Percentiles rank a stretch among this genome's conserved stretches.
Conservation (phyloP, 2,329 filamentous ascomycete genomes). For the Fusarium sacchari region DNA sequence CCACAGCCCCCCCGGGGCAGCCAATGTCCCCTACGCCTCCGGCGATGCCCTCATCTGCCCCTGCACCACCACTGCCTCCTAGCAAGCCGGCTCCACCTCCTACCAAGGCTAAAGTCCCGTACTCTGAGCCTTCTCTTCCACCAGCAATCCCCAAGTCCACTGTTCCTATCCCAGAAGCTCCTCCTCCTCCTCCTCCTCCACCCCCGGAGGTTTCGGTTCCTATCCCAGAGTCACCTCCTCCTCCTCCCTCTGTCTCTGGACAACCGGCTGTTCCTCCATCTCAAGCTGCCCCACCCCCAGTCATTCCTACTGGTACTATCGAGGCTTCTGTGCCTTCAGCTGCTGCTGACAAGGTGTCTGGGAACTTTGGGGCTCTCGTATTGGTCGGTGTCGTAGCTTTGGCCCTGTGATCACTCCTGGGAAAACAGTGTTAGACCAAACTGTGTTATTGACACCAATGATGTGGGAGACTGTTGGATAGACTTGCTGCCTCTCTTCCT, state of each 20-base stretch:
- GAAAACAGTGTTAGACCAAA: not conserved
- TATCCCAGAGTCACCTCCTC: not conserved
- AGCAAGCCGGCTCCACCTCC: not conserved
- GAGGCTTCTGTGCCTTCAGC: constrained; percentile 47
- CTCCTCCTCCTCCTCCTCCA: not conserved
- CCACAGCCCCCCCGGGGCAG: not conserved
- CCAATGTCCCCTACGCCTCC: not conserved
- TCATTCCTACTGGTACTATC: constrained; percentile 5
- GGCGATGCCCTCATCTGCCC: not conserved
- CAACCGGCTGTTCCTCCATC: constrained; percentile 1
- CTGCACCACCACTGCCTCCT: not conserved
- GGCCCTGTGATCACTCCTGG: constrained; percentile 44
- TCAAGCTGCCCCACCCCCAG: constrained; percentile 12
- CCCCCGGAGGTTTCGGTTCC: not conserved
- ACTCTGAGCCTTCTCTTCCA: not conserved
- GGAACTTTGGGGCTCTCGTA: constrained; percentile 51
- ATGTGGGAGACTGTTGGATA: not conserved
- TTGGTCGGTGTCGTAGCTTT: constrained; percentile 53
- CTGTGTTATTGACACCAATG: not conserved
- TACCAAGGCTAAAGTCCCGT: not conserved
- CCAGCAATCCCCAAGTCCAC: not conserved
- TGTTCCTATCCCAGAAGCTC: not conserved
- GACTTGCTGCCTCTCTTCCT: not conserved
- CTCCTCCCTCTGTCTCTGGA: not conserved
- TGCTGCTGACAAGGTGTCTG: constrained; percentile 50